Conservation (phyloP, 257 asterid genomes). For the Solanum etuberosum region DNA sequence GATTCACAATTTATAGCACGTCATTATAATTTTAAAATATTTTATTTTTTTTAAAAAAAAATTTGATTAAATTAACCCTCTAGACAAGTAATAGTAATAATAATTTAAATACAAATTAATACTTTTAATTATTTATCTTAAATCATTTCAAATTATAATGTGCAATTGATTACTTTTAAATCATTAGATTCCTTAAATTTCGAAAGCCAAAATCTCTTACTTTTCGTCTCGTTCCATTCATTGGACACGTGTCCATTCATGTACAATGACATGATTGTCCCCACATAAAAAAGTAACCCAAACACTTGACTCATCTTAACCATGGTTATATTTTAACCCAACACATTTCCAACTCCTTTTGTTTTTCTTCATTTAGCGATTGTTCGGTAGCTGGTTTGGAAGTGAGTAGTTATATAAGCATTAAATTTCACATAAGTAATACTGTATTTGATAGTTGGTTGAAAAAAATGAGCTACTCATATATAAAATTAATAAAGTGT, state of each 20-base stretch:
- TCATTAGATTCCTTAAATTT: neutral
- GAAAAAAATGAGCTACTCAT: too few species aligned
- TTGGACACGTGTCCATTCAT: neutral
- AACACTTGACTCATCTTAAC: neutral
- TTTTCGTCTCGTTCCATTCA: neutral
- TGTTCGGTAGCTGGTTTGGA: fast-evolving
- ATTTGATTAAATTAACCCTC: neutral
- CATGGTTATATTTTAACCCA: neutral
- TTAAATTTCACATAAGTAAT: too few species aligned
- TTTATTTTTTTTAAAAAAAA: too few species aligned
- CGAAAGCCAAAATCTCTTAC: neutral
- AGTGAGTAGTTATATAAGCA: too few species aligned
- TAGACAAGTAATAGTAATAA: too few species aligned
- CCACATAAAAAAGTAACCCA: neutral
- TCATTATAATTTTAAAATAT: too few species aligned
- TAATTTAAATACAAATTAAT: neutral
- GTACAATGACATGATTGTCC: neutral
- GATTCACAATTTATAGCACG: too few species aligned
- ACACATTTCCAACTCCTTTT: neutral
- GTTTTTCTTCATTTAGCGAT: neutral
- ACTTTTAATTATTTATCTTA: neutral
- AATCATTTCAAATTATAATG: neutral
- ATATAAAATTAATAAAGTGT: neutral
- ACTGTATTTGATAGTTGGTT: neutral
- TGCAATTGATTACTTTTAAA: neutral